These are phyloP conservation scores for Carex sylvatica DNA, from an alignment of 202 grass and related monocot genomes.

Conservation along the genomic window DNA sequence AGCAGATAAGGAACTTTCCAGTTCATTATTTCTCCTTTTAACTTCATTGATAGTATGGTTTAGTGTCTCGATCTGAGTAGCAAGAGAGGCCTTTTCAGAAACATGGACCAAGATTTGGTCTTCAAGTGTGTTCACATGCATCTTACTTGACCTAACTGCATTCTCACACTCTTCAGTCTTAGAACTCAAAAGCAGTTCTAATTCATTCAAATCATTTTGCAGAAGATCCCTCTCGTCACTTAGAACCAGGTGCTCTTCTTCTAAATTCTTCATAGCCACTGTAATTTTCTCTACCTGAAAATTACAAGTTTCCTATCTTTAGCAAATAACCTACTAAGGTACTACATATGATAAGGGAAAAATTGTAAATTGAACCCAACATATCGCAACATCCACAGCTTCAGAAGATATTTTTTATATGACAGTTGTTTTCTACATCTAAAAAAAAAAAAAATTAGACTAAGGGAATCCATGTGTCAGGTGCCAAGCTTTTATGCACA, in stretches of 20 bases:
- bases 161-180: slow-evolving; percentile 51
- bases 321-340: neutral
- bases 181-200: slow-evolving; percentile 56
- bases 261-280: slow-evolving; percentile 50
- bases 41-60: slow-evolving; percentile 43
- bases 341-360: neutral
- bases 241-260: slow-evolving; percentile 49
- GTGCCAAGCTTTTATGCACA: neutral
- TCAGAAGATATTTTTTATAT: slow-evolving; percentile 5
- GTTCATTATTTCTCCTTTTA: slow-evolving; percentile 55
- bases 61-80: slow-evolving; percentile 61
- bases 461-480: neutral
- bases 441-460: neutral
- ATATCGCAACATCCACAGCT: neutral
- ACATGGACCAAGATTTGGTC: slow-evolving; percentile 43
- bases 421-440: neutral
- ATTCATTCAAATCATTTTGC: slow-evolving; percentile 58
- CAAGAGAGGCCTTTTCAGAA: slow-evolving; percentile 59
- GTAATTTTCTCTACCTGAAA: slow-evolving; percentile 69
- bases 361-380: neutral
- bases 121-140: slow-evolving; percentile 50
- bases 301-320: neutral
- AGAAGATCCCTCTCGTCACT: slow-evolving; percentile 58
- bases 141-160: slow-evolving; percentile 37
- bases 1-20: slow-evolving; percentile 60